Conservation (phyloP, 208 protist genomes). For the Leptomonas seymouri region DNA sequence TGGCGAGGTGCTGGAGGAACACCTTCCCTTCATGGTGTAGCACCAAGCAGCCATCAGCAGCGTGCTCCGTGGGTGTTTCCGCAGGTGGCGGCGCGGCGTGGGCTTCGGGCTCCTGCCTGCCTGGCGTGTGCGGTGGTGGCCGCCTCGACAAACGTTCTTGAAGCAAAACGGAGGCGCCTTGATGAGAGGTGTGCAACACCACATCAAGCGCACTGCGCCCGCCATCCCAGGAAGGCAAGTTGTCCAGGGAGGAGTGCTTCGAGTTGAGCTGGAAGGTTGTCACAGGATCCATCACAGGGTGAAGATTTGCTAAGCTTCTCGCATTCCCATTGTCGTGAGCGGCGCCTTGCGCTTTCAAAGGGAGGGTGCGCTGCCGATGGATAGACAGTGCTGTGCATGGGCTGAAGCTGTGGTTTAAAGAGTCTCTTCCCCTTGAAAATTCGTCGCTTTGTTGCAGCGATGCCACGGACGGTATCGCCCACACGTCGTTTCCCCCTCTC, state of each 20-base stretch:
- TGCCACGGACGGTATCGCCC: not conserved
- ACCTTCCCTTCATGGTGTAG: not conserved
- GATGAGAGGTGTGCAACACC: slow-evolving; percentile 18
- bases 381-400: slow-evolving; percentile 6
- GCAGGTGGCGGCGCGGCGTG: not conserved
- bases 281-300: not conserved
- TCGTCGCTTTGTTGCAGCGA: not conserved
- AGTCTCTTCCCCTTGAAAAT: not conserved
- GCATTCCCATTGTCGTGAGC: not conserved
- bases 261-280: not conserved
- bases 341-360: not conserved
- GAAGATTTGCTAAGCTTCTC: not conserved
- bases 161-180: slow-evolving; percentile 19
- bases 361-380: not conserved
- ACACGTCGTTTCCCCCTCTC: not conserved
- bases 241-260: slow-evolving; percentile 16
- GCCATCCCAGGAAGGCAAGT: slow-evolving; percentile 18
- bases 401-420: not conserved
- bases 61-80: not conserved
- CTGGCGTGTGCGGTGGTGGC: slow-evolving; percentile 9
- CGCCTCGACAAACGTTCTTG: slow-evolving; percentile 21
- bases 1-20: slow-evolving; percentile 25
- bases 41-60: not conserved
- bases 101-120: not conserved
- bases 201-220: slow-evolving; percentile 24